Evolutionary conservation across 352 stramenopile genomes (phyloP).

Genomic region (Phytophthora ohioensis): DNA sequence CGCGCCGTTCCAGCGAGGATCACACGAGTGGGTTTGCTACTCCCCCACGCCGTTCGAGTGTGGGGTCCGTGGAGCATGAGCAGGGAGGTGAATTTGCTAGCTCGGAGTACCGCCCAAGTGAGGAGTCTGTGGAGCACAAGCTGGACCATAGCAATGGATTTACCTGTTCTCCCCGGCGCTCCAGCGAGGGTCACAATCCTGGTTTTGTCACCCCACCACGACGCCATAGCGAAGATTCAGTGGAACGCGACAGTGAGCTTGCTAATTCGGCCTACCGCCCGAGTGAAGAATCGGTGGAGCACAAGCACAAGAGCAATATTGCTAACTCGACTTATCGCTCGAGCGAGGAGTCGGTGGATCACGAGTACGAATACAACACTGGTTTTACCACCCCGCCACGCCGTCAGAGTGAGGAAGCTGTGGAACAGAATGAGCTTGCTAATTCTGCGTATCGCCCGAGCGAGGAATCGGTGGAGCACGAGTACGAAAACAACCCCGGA

Average conservation of each 20-base stretch:
- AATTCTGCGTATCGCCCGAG: slow-evolving; percentile 1
- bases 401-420: not conserved
- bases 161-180: not conserved
- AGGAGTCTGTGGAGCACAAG: slow-evolving; percentile 4
- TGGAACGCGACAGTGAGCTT: not conserved
- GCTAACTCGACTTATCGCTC: not conserved
- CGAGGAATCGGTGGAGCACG: slow-evolving; percentile 5
- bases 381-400: not conserved
- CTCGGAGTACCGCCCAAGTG: not conserved
- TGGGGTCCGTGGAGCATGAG: slow-evolving; percentile 15
- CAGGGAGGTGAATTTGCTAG: not conserved
- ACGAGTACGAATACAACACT: not conserved
- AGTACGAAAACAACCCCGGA: not conserved
- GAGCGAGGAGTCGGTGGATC: slow-evolving; percentile 6
- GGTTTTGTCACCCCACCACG: not conserved
- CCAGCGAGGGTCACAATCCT: not conserved
- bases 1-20: slow-evolving; percentile 14
- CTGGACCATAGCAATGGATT: slow-evolving; percentile 4
- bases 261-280: not conserved
- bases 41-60: slow-evolving; percentile 12
- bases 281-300: slow-evolving; percentile 1
- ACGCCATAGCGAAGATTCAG: not conserved
- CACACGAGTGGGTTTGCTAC: not conserved
- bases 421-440: not conserved
- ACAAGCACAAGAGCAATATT: not conserved